Evolutionary conservation across 805 yeast genomes (phyloP), one percentile per base, ranked within the genome.

Genomic region (Metschnikowia lochheadii): DNA sequence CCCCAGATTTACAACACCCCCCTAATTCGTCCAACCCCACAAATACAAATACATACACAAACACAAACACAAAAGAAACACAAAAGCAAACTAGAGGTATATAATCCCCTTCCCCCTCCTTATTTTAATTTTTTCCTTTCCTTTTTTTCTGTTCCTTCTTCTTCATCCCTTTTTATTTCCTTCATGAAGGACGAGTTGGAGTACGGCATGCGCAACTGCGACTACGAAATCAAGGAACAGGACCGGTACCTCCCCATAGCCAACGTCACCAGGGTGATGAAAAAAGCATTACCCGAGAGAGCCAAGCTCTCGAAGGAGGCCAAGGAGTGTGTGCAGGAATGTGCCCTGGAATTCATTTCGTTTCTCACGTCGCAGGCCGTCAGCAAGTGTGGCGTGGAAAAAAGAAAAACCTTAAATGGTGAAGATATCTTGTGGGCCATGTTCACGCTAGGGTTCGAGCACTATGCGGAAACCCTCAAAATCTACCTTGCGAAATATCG

Each of bases 241-340:
- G 77, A 73, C 57, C 61, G 78, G 42, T 73, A 59, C 50, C 61
- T 73, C 33, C 78, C 78, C 6, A 70, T 73, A 33, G 78, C 78
- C 33, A 73, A 73, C 53, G 79, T 82, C 52, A 85, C 86, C n/a
- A 71, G 92, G 47, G 79, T 87, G 46, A 87, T 86, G 92, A 87
- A 87, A 61, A 75, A 69, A 49, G 85, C 92, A 2, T 69, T 86
- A 31, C 92, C 94, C 2, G 69, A 76, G 11, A 82, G 84, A 35
- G 92, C 91, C 10, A 86, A 86, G 60, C 82, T 86, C 1, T 83
- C 89, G 20, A 86, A 85, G 60, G 94, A 86, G 59, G 87, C 91
- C 40, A 85, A 85, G 60, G 91, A 84, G 58, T 81, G 88, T 56
- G 82, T 84, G 68, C 89, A 84, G 64, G 88, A 84, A 60, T 83